phyloP scores from a whole-genome alignment of 495 filamentous ascomycete species.

The Penicillium bovifimosum region DNA sequence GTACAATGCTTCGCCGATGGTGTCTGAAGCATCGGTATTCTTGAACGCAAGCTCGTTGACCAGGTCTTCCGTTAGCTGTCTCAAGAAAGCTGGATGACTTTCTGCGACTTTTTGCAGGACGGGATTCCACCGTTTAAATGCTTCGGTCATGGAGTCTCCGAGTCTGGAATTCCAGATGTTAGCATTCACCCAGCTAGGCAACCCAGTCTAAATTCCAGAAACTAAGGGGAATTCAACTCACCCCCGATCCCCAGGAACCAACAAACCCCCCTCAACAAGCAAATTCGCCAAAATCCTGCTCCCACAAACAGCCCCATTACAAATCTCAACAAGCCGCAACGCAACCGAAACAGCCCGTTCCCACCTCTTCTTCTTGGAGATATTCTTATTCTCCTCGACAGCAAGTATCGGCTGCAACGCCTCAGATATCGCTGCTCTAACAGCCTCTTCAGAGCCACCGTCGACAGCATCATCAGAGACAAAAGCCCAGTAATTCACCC shows the following conservation, averaged over 20 bases:
- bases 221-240: constrained; percentile 19
- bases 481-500: constrained; percentile 74
- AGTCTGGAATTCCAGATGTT: constrained; percentile 23
- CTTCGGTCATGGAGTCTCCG: constrained; percentile 26
- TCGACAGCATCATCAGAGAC: constrained; percentile 15
- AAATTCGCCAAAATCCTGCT: constrained; percentile 19
- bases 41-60: constrained; percentile 29
- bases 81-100: constrained; percentile 26
- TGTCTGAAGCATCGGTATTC: constrained; percentile 14
- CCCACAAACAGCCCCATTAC: constrained; percentile 18
- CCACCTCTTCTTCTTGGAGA: constrained; percentile 32
- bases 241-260: constrained; percentile 29
- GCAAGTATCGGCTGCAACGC: constrained; percentile 18
- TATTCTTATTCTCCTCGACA: constrained; percentile 9
- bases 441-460: constrained; percentile 8
- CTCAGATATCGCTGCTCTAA: constrained; percentile 16
- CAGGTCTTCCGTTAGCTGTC: constrained; percentile 33
- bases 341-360: constrained; percentile 22
- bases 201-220: background rate
- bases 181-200: background rate
- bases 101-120: constrained; percentile 32
- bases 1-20: constrained; percentile 28
- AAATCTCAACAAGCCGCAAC: constrained; percentile 26
- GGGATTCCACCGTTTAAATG: constrained; percentile 32
- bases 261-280: constrained; percentile 25